These are phyloP conservation scores for Magnusiomyces paraingens DNA, from an alignment of 1,139 yeast genomes.

Conservation along the genomic window DNA sequence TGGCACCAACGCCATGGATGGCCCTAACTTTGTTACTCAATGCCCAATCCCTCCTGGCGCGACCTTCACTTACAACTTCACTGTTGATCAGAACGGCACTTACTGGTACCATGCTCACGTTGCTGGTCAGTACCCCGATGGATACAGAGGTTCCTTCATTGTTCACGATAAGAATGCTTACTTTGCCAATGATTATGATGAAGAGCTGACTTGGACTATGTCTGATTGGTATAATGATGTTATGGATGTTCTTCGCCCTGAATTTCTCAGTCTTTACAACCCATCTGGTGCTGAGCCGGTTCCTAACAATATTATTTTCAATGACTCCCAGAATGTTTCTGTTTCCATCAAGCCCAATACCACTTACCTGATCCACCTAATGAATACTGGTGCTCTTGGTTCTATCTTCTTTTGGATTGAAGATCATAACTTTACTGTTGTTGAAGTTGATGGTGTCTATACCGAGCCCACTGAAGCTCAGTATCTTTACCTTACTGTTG, in stretches of 20 bases:
- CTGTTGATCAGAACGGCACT: constrained; percentile 80
- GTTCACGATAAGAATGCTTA: constrained; percentile 54
- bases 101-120: constrained; percentile 96
- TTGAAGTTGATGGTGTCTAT: constrained; percentile 76
- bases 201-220: constrained; percentile 60
- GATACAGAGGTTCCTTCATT: constrained; percentile 75
- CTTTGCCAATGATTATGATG: constrained; percentile 55
- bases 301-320: constrained; percentile 71
- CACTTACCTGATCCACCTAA: constrained; percentile 70
- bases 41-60: constrained; percentile 79
- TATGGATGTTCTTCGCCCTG: constrained; percentile 43
- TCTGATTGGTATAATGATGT: constrained; percentile 82
- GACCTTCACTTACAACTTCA: constrained; percentile 67
- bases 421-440: constrained; percentile 72
- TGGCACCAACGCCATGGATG: constrained; percentile 71
- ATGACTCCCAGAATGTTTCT: constrained; percentile 66
- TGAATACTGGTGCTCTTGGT: constrained; percentile 80
- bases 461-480: constrained; percentile 60
- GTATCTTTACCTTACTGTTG: constrained; percentile 60
- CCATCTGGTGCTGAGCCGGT: constrained; percentile 98
- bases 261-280: constrained; percentile 63
- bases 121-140: constrained; percentile 82
- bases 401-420: constrained; percentile 83
- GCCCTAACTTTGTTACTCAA: constrained; percentile 80
- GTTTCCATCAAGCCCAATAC: constrained; percentile 71